Evolutionary conservation across 768 basidiomycete species (phyloP).

Genomic region (Tulasnella calospora): DNA sequence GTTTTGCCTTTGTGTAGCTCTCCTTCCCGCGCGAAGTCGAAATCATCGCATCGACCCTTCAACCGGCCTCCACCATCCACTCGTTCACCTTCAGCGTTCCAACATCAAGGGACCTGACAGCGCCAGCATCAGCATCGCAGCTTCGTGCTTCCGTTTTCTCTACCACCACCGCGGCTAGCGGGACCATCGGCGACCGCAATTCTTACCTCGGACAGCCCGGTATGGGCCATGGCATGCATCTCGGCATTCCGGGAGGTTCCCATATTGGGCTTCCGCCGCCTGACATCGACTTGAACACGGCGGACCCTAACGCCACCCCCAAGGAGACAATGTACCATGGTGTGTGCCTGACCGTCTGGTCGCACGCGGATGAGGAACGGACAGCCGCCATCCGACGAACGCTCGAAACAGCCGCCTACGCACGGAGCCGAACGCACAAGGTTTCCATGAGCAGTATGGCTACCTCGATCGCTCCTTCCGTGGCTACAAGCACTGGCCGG

Average conservation of each 20-base stretch:
- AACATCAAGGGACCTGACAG: conserved; percentile 51
- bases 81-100: conserved; percentile 85
- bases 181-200: conserved; percentile 48
- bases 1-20: conserved; percentile 42
- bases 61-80: conserved; percentile 88
- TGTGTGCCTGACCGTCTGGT: conserved; percentile 92
- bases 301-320: neutral
- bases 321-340: conserved; percentile 68
- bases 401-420: conserved; percentile 52
- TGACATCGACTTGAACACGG: neutral
- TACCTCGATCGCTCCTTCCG: conserved; percentile 28
- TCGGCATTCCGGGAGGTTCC: conserved; percentile 15
- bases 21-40: conserved; percentile 90
- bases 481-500: conserved; percentile 45
- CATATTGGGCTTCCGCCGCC: conserved; percentile 15
- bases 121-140: neutral
- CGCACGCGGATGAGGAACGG: conserved; percentile 85
- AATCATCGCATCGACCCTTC: conserved; percentile 89
- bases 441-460: conserved; percentile 25
- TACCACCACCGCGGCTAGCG: conserved; percentile 39
- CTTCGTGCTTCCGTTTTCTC: conserved; percentile 69
- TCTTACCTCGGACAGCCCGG: conserved; percentile 66
- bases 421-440: conserved; percentile 18
- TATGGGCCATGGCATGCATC: conserved; percentile 7
- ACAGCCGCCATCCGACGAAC: conserved; percentile 78